Base-by-base conservation (phyloP, 371 early-diverging fungal genomes). In the Blastocladiella emersonii region DNA sequence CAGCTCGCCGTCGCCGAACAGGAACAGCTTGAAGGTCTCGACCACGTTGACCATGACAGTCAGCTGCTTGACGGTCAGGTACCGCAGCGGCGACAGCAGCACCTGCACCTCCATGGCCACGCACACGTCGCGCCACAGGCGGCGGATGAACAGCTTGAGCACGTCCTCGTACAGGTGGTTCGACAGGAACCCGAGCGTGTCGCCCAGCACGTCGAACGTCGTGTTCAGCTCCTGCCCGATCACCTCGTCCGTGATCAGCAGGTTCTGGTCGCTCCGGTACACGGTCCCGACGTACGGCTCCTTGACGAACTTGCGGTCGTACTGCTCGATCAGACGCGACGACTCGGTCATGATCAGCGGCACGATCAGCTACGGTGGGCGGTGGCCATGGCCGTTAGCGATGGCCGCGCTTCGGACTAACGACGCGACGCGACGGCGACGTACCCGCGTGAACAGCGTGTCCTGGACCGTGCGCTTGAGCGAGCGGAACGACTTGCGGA, bases 401-500 rank as follows among this genome's bases (percentile, higher is more conserved):
- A n/a, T n/a, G n/a, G n/a, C n/a, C n/a, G n/a, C n/a, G n/a, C n/a
- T n/a, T n/a, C n/a, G n/a, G n/a, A n/a, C n/a, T n/a, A n/a, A n/a
- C n/a, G n/a, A n/a, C n/a, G n/a, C n/a, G n/a, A n/a, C n/a, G n/a
- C n/a, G n/a, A n/a, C n/a, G n/a, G n/a, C n/a, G 13, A 39, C n/a
- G 30, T 30, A 51, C 53, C 53, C 30, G 15, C 17, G 53, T 51
- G 23, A 51, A 51, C 27, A 51, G 19, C 8, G 53, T 30, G 32
- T 51, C 53, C 53, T 51, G 53, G 6, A 51, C 30, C 15, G 88
- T 81, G 56, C 87, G 78, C 67, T 84, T 83, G n/a, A 90, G 65
- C 21, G 78, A 78, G 48, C 89, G 78, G 78, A 89, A 86, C 23
- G 88, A 81, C 63, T 84, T 81, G 57, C 91, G 85, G 68, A 93